These are phyloP conservation scores for Scenedesmus sp. DNA, from an alignment of 163 green algal genomes.

Conservation along the genomic window DNA sequence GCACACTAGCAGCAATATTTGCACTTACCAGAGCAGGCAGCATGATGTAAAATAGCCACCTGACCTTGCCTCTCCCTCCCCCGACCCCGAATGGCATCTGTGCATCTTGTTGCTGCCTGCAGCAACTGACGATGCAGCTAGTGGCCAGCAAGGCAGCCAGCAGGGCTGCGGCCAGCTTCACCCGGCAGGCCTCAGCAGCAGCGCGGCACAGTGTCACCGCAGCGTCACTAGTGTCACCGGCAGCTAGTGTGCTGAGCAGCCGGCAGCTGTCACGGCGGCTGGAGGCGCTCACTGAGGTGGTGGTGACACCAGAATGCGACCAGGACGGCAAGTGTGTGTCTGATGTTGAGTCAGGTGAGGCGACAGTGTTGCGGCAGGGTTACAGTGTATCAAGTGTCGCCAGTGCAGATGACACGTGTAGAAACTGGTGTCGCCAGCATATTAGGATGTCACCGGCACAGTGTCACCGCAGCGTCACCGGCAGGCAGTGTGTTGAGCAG, in stretches of 20 bases:
- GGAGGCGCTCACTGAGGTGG: background rate
- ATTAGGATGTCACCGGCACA: too few species aligned
- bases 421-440: too few species aligned
- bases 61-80: background rate
- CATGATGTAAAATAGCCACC: background rate
- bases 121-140: constrained; percentile 5
- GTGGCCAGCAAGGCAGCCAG: background rate
- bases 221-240: too few species aligned
- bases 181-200: background rate
- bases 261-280: constrained; percentile 15
- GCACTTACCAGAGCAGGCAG: too few species aligned
- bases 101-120: background rate
- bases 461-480: too few species aligned
- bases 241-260: background rate
- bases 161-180: background rate
- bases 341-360: background rate
- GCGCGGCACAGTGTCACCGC: background rate
- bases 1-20: too few species aligned
- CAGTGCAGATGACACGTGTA: too few species aligned
- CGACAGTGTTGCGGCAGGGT: too few species aligned
- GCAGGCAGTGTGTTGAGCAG: too few species aligned
- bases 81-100: background rate
- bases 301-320: background rate
- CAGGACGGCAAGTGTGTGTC: background rate
- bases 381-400: too few species aligned